Percentiles rank a stretch among this genome's conserved stretches.
Conservation (phyloP, 2,329 filamentous ascomycete species). For the Ceratocystis albifundus region DNA sequence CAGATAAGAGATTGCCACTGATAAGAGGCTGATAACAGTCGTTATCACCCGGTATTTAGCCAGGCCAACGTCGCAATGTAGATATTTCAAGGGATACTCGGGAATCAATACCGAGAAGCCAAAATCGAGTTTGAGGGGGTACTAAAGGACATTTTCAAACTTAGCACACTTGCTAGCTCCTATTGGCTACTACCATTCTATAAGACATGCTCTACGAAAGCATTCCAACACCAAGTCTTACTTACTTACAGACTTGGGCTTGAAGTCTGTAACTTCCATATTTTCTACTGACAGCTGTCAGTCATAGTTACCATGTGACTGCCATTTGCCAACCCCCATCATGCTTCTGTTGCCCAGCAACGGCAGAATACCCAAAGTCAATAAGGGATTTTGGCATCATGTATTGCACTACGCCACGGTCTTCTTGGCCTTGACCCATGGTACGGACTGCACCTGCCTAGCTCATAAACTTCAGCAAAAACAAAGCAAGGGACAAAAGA, state of each 20-base stretch:
- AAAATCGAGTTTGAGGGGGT: not conserved
- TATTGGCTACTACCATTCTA: not conserved
- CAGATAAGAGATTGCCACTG: not conserved
- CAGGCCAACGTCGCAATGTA: not conserved
- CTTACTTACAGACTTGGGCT: too few relatives aligned
- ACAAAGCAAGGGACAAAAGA: conserved; percentile 9
- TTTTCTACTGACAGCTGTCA: not conserved
- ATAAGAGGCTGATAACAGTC: not conserved
- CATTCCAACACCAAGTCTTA: too few relatives aligned
- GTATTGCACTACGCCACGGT: not conserved
- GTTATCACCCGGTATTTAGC: not conserved
- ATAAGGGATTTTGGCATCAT: not conserved
- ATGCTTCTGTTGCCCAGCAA: not conserved
- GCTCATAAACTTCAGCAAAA: not conserved
- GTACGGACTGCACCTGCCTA: not conserved
- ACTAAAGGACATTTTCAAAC: not conserved
- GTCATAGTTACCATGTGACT: not conserved
- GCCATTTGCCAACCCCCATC: not conserved
- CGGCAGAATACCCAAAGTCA: not conserved
- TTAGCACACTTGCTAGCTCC: not conserved
- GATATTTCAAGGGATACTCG: not conserved
- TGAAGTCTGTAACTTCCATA: not conserved
- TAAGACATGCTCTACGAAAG: not conserved
- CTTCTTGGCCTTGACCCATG: not conserved
- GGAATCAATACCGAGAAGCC: not conserved